Base-by-base conservation (phyloP, 495 filamentous ascomycete genomes). In the Annulohypoxylon moriforme region DNA sequence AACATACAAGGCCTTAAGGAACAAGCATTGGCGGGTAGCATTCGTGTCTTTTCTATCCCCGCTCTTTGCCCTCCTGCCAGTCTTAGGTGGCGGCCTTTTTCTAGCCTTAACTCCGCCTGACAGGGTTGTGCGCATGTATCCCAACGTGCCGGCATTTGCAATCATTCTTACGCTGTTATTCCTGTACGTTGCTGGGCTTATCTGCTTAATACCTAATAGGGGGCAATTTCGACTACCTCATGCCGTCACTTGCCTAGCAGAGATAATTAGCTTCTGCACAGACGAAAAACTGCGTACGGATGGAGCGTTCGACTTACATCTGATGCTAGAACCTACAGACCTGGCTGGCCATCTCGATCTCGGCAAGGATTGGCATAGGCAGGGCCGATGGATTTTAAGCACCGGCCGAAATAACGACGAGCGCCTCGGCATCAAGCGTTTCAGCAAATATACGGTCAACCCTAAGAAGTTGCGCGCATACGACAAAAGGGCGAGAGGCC, bases 21-120 rank as follows among this genome's bases (percentile, higher is more conserved):
- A 90, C 75, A 79, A 87, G 18, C 91, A 97, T 77, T 93, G 82
- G 80, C 89, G 89, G 69, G 84, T 94, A 0, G 92, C 93, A 14
- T 85, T 84, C 76, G 79, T 94, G 59, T 92, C 90, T 0, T 77
- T 93, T 7, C 81, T 92, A 60, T 86, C 91, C 44, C 72, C 90
- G 2, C 42, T 92, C 14, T 90, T 90, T 38, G 75, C 89, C 42
- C 82, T 89, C 3, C 77, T 97, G 33, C 94, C 94, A 10, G 84
- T 94, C 60, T 84, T 97, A 16, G 89, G 86, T 0, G 93, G 93
- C 18, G 94, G 93, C 8, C 78, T 92, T 27, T 96, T 97, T 81
- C 90, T 94, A 80, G 90, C 93, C 0, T 86, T 96, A 59, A 94
- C 88, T 64, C 80, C 84, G 8, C 66, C 80, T 10, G 66, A 78